phyloP scores from a whole-genome alignment of 148 eudicot species.

The Spergularia marina region DNA sequence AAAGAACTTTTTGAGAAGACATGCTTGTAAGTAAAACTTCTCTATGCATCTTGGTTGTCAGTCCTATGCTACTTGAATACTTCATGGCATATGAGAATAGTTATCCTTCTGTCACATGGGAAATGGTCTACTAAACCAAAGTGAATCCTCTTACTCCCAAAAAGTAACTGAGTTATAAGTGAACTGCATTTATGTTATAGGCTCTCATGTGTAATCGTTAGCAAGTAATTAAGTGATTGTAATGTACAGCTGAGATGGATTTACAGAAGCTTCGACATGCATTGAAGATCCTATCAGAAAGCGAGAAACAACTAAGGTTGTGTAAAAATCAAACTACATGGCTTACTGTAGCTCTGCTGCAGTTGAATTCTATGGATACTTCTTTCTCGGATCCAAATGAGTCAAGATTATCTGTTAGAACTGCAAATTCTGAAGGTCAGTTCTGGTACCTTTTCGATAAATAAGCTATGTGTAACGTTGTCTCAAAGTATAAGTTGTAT shows the following conservation, averaged over 20 bases:
- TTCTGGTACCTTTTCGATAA: constrained; percentile 5
- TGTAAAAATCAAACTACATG: constrained; percentile 87
- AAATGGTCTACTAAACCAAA: background rate
- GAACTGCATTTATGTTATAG: background rate
- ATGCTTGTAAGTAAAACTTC: constrained; percentile 53
- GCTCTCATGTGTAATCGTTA: background rate
- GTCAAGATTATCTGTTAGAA: constrained; percentile 50
- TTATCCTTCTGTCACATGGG: constrained; percentile 1
- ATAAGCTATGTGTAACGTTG: background rate
- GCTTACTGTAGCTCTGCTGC: constrained; percentile 90
- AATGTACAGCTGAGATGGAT: constrained; percentile 67
- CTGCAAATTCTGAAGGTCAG: constrained; percentile 61
- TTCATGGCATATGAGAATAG: background rate
- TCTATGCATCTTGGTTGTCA: background rate
- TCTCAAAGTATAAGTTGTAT: background rate
- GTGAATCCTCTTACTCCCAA: background rate
- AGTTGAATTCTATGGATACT: constrained; percentile 58
- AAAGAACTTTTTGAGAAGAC: constrained; percentile 52
- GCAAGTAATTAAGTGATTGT: constrained; percentile 9
- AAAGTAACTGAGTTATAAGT: background rate
- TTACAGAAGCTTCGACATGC: constrained; percentile 82
- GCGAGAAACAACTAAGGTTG: constrained; percentile 82
- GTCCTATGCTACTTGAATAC: background rate
- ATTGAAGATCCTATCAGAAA: constrained; percentile 71
- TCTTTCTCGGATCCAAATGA: constrained; percentile 51